phyloP scores from a whole-genome alignment of 2,329 filamentous ascomycete species.

The Rhynchosporium agropyri region DNA sequence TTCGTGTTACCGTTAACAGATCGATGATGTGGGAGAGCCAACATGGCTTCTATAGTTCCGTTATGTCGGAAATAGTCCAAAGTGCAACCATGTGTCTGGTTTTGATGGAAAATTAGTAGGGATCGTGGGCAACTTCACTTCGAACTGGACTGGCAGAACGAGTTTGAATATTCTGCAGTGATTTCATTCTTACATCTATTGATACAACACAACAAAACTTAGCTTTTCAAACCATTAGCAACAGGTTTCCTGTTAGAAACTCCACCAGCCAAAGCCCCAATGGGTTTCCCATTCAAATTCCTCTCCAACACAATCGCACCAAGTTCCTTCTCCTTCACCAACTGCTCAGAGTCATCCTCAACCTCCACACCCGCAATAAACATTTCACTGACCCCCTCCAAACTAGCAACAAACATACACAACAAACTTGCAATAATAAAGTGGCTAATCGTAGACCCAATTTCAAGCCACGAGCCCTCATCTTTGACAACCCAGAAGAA shows the following conservation, averaged over 20 bases:
- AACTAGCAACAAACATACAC: conserved; percentile 84
- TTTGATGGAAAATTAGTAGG: too few relatives aligned
- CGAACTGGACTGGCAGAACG: too few relatives aligned
- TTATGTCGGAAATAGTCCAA: too few relatives aligned
- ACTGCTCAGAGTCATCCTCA: conserved; percentile 40
- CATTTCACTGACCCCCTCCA: conserved; percentile 83
- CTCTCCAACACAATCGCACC: conserved; percentile 30
- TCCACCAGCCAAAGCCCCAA: conserved; percentile 1
- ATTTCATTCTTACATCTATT: neutral
- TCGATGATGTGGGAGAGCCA: too few relatives aligned
- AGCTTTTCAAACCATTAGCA: conserved; percentile 9
- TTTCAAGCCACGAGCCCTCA: conserved; percentile 96
- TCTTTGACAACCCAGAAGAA: conserved; percentile 99
- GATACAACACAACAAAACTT: neutral
- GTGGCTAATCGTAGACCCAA: conserved; percentile 94
- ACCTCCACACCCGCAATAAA: conserved; percentile 83
- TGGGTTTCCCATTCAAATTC: conserved; percentile 21
- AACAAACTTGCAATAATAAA: conserved; percentile 90
- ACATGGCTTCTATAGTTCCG: too few relatives aligned
- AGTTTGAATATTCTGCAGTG: neutral
- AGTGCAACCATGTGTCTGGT: too few relatives aligned
- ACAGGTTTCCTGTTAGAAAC: neutral
- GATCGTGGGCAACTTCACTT: too few relatives aligned
- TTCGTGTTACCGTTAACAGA: too few relatives aligned
- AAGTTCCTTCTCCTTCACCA: conserved; percentile 38